A percentile compares a stretch with the other conserved stretches of the same genome.
Evolutionary conservation across 2,329 filamentous ascomycete genomes (phyloP).

Genomic region (Colletotrichum salicis): DNA sequence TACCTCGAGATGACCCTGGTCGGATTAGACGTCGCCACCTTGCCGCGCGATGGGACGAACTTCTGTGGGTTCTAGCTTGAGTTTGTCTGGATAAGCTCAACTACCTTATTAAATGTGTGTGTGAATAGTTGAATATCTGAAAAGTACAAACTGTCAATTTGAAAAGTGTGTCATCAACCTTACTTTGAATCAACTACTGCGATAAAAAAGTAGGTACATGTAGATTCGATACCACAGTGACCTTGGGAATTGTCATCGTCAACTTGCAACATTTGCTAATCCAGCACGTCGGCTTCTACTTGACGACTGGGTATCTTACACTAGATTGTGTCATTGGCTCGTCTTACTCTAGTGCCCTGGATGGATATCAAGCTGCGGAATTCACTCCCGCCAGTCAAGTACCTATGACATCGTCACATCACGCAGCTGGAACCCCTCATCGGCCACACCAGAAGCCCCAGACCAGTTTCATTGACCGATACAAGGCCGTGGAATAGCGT

Average conservation of each 20-base stretch:
- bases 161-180: too few species aligned
- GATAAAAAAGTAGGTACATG: too few species aligned
- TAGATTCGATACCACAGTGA: too few species aligned
- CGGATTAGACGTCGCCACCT: not conserved
- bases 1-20: not conserved
- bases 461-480: constrained; percentile 4
- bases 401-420: not conserved
- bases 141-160: too few species aligned
- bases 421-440: not conserved
- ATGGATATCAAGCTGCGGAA: not conserved
- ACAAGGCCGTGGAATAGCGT: constrained; percentile 23
- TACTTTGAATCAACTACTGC: too few species aligned
- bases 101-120: too few species aligned
- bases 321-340: not conserved
- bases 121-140: too few species aligned
- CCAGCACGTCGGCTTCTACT: too few species aligned
- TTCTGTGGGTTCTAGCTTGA: not conserved
- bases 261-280: not conserved
- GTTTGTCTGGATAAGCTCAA: not conserved
- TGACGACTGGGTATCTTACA: not conserved
- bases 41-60: not conserved
- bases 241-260: too few species aligned
- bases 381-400: not conserved
- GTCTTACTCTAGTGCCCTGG: not conserved
- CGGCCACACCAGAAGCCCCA: not conserved